Conservation (phyloP, 2,329 filamentous ascomycete genomes). For the Lachnellula occidentalis region DNA sequence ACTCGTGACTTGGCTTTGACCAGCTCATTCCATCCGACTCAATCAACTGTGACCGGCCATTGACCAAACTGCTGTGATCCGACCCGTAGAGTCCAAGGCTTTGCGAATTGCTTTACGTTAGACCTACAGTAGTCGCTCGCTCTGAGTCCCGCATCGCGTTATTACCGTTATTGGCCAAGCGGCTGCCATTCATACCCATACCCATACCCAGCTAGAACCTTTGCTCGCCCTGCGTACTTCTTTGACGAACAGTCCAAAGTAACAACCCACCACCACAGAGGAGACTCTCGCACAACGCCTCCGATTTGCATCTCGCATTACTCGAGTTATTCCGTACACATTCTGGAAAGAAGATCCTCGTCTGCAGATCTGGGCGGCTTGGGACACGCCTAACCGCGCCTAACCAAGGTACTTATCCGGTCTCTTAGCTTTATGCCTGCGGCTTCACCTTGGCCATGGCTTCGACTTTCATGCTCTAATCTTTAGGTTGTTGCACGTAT, state of each 20-base stretch:
- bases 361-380: neutral
- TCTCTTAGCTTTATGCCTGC: constrained; percentile 3
- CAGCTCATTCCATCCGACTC: neutral
- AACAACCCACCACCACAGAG: constrained; percentile 1
- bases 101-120: neutral
- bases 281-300: neutral
- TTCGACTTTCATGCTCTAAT: constrained; percentile 3
- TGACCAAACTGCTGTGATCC: neutral
- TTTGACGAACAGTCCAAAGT: neutral
- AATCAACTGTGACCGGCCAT: neutral
- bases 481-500: neutral
- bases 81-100: neutral
- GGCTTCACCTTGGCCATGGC: neutral
- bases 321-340: constrained; percentile 6
- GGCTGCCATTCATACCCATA: neutral
- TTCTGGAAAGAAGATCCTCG: constrained; percentile 7
- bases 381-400: neutral
- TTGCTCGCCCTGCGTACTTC: neutral
- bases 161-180: neutral
- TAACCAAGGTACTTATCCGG: constrained; percentile 1
- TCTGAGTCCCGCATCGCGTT: neutral
- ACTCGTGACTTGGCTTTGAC: neutral
- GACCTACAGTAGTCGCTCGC: too few relatives aligned
- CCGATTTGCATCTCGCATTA: constrained; percentile 2
- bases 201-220: neutral